These are phyloP conservation scores for Guillardia theta DNA, from an alignment of 78 protist species.

Conservation along the genomic window DNA sequence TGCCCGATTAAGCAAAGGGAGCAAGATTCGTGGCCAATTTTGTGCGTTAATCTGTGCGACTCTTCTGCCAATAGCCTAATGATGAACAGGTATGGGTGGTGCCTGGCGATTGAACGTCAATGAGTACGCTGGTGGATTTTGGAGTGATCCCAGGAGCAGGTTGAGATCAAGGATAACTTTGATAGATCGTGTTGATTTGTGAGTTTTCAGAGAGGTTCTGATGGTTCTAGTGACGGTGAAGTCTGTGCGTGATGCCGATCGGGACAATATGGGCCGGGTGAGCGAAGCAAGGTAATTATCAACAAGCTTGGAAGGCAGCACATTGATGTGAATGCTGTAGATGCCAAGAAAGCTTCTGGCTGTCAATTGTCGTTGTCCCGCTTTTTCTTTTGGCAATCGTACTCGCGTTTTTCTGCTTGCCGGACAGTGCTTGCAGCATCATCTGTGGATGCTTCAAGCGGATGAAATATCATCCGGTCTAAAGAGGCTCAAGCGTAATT, in stretches of 20 bases:
- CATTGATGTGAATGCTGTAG: neutral
- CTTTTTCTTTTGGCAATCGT: neutral
- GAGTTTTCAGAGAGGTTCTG: no score
- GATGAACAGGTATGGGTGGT: neutral
- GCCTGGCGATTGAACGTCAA: constrained; percentile 14
- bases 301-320: neutral
- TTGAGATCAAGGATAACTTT: no score
- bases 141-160: constrained; percentile 7
- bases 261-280: neutral
- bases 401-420: neutral
- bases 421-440: neutral
- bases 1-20: neutral
- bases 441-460: constrained; percentile 31
- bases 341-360: neutral
- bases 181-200: no score
- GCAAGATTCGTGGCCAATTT: neutral
- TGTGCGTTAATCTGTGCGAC: no score
- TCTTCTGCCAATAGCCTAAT: neutral
- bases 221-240: neutral
- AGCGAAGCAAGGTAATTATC: neutral
- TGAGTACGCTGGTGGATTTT: neutral
- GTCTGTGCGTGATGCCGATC: neutral
- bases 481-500: no score
- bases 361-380: neutral
- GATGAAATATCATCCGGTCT: constrained; percentile 36